Evolutionary conservation across 2,329 filamentous ascomycete genomes (phyloP).

Genomic region (Hymenoscyphus fraxineus): DNA sequence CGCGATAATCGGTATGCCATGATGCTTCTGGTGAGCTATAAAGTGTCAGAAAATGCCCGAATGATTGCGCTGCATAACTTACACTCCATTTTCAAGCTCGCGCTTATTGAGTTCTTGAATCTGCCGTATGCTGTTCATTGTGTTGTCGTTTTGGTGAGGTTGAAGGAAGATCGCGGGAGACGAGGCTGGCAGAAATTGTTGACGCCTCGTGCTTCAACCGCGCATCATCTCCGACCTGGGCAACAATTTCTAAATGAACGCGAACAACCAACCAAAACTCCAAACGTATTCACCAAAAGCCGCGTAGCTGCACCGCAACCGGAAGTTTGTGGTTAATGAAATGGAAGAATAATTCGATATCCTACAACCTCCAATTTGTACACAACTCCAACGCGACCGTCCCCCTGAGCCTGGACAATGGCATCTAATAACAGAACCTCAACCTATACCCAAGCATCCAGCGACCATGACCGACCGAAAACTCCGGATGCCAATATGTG

Average conservation of each 20-base stretch:
- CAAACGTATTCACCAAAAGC: background rate
- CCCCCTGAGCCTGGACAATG: slow-evolving; percentile 24
- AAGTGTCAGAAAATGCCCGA: slow-evolving; percentile 11
- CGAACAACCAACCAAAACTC: background rate
- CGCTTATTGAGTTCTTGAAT: slow-evolving; percentile 91
- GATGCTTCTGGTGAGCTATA: slow-evolving; percentile 76
- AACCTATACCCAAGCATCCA: slow-evolving; percentile 48
- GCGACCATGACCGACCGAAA: slow-evolving; percentile 53
- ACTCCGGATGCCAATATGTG: slow-evolving; percentile 76
- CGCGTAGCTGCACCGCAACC: background rate
- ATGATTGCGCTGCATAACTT: slow-evolving; percentile 36
- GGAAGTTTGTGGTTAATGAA: background rate
- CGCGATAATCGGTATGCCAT: slow-evolving; percentile 96
- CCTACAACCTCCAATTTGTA: slow-evolving; percentile 6
- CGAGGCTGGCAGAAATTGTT: slow-evolving; percentile 9
- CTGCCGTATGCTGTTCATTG: slow-evolving; percentile 90
- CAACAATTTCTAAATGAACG: background rate
- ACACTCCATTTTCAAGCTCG: slow-evolving; percentile 86
- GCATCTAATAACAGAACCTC: slow-evolving; percentile 32
- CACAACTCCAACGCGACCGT: slow-evolving; percentile 18
- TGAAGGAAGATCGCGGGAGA: background rate
- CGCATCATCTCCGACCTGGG: slow-evolving; percentile 1
- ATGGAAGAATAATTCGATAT: background rate
- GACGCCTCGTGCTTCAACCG: slow-evolving; percentile 2
- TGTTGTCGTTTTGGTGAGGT: background rate